phyloP scores from a whole-genome alignment of 2,329 filamentous ascomycete genomes.

The Diaporthe citriasiana region DNA sequence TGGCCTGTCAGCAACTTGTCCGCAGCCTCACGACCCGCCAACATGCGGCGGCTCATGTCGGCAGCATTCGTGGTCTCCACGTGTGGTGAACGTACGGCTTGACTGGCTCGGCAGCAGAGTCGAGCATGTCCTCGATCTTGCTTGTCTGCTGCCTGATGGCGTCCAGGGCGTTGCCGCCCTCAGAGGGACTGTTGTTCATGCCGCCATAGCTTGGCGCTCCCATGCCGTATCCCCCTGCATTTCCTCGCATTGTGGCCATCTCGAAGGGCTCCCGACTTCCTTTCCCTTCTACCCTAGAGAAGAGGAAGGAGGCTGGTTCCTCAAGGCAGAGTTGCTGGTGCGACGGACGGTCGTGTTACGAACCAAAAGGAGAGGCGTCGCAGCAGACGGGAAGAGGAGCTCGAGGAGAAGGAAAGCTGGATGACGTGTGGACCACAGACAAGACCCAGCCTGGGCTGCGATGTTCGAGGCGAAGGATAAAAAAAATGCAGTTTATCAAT shows the following conservation, averaged over 20 bases:
- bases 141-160: slow-evolving; percentile 93
- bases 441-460: slow-evolving; percentile 36
- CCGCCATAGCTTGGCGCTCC: slow-evolving; percentile 79
- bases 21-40: neutral
- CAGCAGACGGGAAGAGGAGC: slow-evolving; percentile 25
- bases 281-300: neutral
- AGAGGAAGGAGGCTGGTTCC: neutral
- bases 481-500: slow-evolving; percentile 29
- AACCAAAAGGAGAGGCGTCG: slow-evolving; percentile 20
- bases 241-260: slow-evolving; percentile 43
- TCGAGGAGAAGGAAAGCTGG: slow-evolving; percentile 14
- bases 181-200: slow-evolving; percentile 73
- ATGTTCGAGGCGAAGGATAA: slow-evolving; percentile 20
- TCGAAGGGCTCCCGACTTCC: slow-evolving; percentile 16
- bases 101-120: slow-evolving; percentile 88
- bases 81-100: slow-evolving; percentile 81
- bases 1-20: slow-evolving; percentile 46
- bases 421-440: slow-evolving; percentile 29
- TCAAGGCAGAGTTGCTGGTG: slow-evolving; percentile 37
- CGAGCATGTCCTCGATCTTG: slow-evolving; percentile 96
- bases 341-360: slow-evolving; percentile 17
- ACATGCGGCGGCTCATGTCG: neutral
- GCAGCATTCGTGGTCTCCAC: neutral
- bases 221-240: slow-evolving; percentile 43
- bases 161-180: slow-evolving; percentile 82